Conservation (phyloP, 2,329 filamentous ascomycete genomes). For the Talaromyces sp. region DNA sequence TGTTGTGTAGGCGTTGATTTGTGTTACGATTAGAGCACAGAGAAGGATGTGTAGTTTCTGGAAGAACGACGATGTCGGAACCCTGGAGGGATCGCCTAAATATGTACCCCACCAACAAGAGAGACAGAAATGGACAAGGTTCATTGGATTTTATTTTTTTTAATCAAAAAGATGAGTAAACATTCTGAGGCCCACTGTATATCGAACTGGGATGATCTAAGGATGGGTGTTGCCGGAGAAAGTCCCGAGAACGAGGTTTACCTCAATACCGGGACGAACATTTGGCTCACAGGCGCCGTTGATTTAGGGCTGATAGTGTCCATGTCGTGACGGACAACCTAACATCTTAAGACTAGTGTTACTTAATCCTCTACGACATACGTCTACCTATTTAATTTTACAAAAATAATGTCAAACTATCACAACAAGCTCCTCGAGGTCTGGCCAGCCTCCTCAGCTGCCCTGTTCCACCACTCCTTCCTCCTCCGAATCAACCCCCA, state of each 20-base stretch:
- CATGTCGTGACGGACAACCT: not conserved
- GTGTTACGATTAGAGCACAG: not conserved
- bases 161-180: not conserved
- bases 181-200: not conserved
- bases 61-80: not conserved
- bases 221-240: not conserved
- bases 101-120: not conserved
- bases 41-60: no score
- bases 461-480: not conserved
- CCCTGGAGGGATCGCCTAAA: not conserved
- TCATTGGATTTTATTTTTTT: not conserved
- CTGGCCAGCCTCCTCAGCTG: not conserved
- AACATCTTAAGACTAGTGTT: not conserved
- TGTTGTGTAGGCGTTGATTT: not conserved
- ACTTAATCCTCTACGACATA: not conserved
- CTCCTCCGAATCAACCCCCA: slow-evolving; percentile 20
- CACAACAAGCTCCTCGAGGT: not conserved
- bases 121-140: not conserved
- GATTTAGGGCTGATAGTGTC: not conserved
- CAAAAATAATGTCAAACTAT: not conserved
- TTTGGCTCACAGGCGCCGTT: not conserved
- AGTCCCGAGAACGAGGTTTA: not conserved
- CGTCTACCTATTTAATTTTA: not conserved
- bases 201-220: not conserved
- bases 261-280: not conserved